Percentiles rank a stretch among this genome's conserved stretches.
These are phyloP conservation scores for Pseudopyricularia cyperi DNA, from an alignment of 2,329 filamentous ascomycete species.

Conservation along the genomic window DNA sequence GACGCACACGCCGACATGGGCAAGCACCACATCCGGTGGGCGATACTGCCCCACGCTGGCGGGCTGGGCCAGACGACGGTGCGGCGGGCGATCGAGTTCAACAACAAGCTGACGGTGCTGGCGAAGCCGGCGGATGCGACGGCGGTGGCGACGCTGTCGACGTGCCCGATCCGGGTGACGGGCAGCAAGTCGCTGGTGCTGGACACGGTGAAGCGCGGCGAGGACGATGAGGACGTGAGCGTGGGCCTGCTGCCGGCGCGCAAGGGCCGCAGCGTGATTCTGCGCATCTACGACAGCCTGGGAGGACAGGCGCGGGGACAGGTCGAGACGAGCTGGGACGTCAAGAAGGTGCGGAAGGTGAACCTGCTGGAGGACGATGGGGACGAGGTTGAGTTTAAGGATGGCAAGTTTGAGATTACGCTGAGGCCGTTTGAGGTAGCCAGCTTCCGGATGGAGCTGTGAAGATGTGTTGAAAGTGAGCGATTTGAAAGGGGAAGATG, in stretches of 20 bases:
- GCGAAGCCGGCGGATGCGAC: conserved; percentile 42
- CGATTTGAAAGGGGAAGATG: too few species aligned
- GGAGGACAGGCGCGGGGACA: conserved; percentile 54
- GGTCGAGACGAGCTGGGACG: conserved; percentile 32
- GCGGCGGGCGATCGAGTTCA: conserved; percentile 78
- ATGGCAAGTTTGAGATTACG: conserved; percentile 25
- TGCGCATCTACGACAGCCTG: conserved; percentile 51
- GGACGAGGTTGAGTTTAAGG: conserved; percentile 33
- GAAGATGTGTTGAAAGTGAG: neutral
- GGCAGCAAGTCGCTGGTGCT: conserved; percentile 39
- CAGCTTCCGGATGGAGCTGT: conserved; percentile 33
- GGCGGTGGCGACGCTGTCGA: neutral
- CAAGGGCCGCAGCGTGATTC: conserved; percentile 41
- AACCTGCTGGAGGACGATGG: conserved; percentile 55
- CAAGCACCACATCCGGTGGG: conserved; percentile 74
- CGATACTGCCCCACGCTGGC: conserved; percentile 74
- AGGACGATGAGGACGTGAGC: conserved; percentile 29
- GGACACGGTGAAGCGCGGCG: conserved; percentile 50
- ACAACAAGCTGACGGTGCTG: conserved; percentile 53
- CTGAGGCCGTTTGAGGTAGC: conserved; percentile 54
- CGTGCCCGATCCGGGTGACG: conserved; percentile 28
- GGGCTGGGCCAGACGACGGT: conserved; percentile 60
- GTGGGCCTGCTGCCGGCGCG: conserved; percentile 2
- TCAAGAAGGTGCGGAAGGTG: conserved; percentile 45
- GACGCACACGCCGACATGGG: conserved; percentile 96